Evolutionary conservation across 768 basidiomycete species (phyloP), one percentile per base, ranked within the genome.

Genomic region (Amyloporia xantha): DNA sequence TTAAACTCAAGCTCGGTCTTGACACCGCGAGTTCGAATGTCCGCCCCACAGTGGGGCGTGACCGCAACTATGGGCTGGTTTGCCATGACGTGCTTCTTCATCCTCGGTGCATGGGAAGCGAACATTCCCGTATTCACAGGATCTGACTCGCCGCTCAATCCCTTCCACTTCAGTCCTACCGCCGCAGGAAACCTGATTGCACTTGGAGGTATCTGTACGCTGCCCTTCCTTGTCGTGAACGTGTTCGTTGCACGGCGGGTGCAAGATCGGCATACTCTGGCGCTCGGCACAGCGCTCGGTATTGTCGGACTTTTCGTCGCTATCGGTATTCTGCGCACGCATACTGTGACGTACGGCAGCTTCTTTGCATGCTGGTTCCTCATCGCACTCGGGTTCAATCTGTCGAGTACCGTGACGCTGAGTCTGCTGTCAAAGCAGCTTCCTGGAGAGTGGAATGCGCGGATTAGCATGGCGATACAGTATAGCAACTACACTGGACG

Each of bases 111-210:
- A 11, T 84, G 81, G 81, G 82, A 86, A 62, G 69, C 78, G 41
- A 83, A 82, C 62, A 75, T 84, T 44, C 82, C 81, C 30, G 73
- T 84, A 48, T 84, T 76, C 59, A 72, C 76, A 19, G 41, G 55
- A 23, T 58, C 55, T 19, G 61, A 57, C 42, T 54, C 55, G 17
- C 50, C 54, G 19, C 46, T 53, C 5, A 60, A 64, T 12, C 57
- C 63, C 17, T 75, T 83, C 58, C 60, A 71, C 57, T 83, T 77
- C 71, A 72, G 76, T 12, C 83, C 82, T 1, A 84, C 75, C 57
- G 70, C 73, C 15, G 79, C 82, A 2, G 84, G 81, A 6, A 84
- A 84, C 64, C 79, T 84, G 65, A 81, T 85, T 62, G 82, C 79
- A 21, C 72, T 86, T 10, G 82, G 82, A 15, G 84, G 81, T 9